Evolutionary conservation across 164 flowering plant genomes (phyloP).

Genomic region (Aristolochia californica): DNA sequence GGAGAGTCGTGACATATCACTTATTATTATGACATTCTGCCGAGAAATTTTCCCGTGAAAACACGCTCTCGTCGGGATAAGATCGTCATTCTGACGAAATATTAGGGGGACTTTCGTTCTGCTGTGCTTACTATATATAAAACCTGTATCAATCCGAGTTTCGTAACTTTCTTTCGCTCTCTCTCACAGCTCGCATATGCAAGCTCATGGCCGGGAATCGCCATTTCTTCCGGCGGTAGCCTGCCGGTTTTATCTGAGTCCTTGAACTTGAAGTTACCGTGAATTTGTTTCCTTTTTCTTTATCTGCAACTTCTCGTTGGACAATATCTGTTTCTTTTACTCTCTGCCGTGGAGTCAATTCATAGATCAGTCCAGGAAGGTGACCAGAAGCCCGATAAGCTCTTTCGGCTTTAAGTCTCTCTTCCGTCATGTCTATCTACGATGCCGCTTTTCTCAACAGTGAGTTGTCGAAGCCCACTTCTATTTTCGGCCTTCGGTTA

Average conservation of each 20-base stretch:
- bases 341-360: too few relatives aligned
- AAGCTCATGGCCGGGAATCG: conserved; percentile 5
- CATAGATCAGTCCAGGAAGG: too few relatives aligned
- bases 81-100: neutral
- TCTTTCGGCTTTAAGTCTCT: too few relatives aligned
- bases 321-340: too few relatives aligned
- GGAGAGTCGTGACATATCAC: too few relatives aligned
- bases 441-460: conserved; percentile 45
- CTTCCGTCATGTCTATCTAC: conserved; percentile 36
- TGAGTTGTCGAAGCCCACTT: conserved; percentile 71
- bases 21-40: neutral
- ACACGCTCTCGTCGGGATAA: neutral
- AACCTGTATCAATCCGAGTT: too few relatives aligned
- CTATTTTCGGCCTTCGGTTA: conserved; percentile 75
- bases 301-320: too few relatives aligned
- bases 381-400: too few relatives aligned
- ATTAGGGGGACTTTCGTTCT: too few relatives aligned
- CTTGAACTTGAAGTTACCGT: too few relatives aligned
- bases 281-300: neutral
- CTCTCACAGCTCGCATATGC: neutral
- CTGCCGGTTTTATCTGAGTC: too few relatives aligned
- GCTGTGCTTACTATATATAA: too few relatives aligned
- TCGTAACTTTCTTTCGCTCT: neutral
- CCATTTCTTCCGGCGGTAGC: conserved; percentile 8
- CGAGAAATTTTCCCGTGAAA: neutral